Evolutionary conservation across 805 yeast species (phyloP), one percentile per base, ranked within the genome.

Genomic region (Yueomyces sinensis): DNA sequence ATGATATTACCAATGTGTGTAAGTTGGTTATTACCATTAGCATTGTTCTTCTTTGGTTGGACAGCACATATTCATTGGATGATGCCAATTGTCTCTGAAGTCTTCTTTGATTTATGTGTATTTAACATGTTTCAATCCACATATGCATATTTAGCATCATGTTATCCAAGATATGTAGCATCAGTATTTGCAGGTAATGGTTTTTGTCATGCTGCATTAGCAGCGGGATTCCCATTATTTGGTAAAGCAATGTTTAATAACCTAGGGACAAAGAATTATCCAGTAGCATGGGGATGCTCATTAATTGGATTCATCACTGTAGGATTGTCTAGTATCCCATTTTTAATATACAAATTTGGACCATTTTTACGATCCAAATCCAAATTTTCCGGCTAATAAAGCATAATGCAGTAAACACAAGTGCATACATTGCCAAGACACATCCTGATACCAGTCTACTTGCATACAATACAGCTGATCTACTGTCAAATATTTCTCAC

Each of bases 161-260:
- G 70, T 5, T 74, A 67, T 47, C 67, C 63, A 27, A 53, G 67
- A 35, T 66, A 64, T 47, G 42, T 70, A 40, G 78, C 77, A 2
- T 72, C 78, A 1, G 78, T 70, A 2, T 72, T 68, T 51, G 79
- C 80, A 4, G 70, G 74, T 27, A 73, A 72, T 45, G 68, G 61
- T 27, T 53, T 74, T 17, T 62, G 65, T 40, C 65, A 80, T 36
- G 60, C 72, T 5, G 54, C 54, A 2, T 63, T 68, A 42, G 81
- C 76, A 1, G 71, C 73, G 40, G 70, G 66, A 3, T 75, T 75
- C 61, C 81, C 82, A 27, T 60, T 81, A 33, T 77, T 80, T 52
- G 80, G 81, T 4, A 48, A 62, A 27, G 69, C 71, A 23, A 65
- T 80, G 71, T 80, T 67, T 49, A 55, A 61, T 36, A 66, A 70